Evolutionary conservation across 257 asterid species (phyloP), one percentile per base, ranked within the genome.

Genomic region (Echites panduratus): DNA sequence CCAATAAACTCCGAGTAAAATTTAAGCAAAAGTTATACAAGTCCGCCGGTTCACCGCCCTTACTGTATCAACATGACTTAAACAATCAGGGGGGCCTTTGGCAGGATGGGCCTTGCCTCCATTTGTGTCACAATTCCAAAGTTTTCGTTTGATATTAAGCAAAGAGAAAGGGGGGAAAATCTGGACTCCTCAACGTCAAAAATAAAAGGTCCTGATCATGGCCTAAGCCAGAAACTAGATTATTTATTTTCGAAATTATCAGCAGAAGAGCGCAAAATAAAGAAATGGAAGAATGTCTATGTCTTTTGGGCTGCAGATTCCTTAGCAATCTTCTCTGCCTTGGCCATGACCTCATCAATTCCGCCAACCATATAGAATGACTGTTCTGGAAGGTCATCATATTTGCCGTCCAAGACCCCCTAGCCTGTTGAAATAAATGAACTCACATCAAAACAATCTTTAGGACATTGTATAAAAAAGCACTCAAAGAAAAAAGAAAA

Each of bases 291-390:
- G 9, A 41, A 41, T 41, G 32, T 56, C 70, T n/a, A n/a, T 61
- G 74, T 65, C 75, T 76, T 76, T 84, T 85, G 85, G 56, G 93
- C 75, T 41, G 93, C 92, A 74, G 96, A 84, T 75, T 93, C 97
- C 84, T 86, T 93, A 81, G 97, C 93, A 68, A 93, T 93, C 97
- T 90, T 93, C 90, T 93, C 97, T 32, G 97, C 98, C 88, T 93
- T 93, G 70, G 97, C 97, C 53, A 89, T 82, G 75, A 93, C 98
- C 84, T 93, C 97, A 0, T 90, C 98, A 9, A 93, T 93, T 70
- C 98, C 98, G 83, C 98, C 98, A 71, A 93, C 97, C 98, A 93
- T 90, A 83, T 93, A 93, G 81, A 93, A 93, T 16, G 98, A 85
- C 66, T 90, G 98, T 77, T 93, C 98, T 22, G 98, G 40, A 69